Evolutionary conservation across 148 eudicot species (phyloP), one percentile per base, ranked within the genome.

Genomic region (Silene conica): DNA sequence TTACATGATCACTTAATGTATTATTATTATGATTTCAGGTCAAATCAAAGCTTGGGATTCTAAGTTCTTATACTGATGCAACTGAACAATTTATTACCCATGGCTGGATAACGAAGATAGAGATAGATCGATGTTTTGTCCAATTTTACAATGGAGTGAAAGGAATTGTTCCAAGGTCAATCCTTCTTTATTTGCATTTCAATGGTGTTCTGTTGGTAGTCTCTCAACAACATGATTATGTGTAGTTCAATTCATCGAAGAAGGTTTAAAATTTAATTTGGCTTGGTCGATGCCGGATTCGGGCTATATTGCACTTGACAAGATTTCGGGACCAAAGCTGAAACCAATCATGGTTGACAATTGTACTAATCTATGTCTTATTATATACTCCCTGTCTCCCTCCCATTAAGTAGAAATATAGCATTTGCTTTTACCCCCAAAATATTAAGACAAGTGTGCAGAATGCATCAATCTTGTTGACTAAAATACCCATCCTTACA

Each of bases 101-200:
- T 87, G 97, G 99, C 52, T 95, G 99, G 99, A 95, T 95, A 69
- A 81, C 94, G 59, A 92, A 87, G 83, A 89, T 95, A 45, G 99
- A 95, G 67, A 82, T 79, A 34, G 91, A 84, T 86, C 93, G 97
- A 52, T 95, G 99, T 81, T 83, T 82, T 87, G 97, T 95, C 56
- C 86, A 81, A 57, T 92, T 95, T 80, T 95, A 90, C 87, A 95
- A 95, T 85, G 97, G 96, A 73, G 97, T 95, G 52, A 87, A 87
- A 81, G 99, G 99, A 82, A 89, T 92, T 84, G 91, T 85, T 64
- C 96, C 96, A 67, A 90, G 99, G 97, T 87, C 69, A 25, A 72
- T 64, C 41, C 54, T 72, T 26, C 34, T 67, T 31, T 50, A 28
- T 18, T 61, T 25, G 52, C 69, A 25, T 69, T 76, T 73, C 3